Evolutionary conservation across 2,329 filamentous ascomycete species (phyloP).

Genomic region (Elsinoe necatrix): DNA sequence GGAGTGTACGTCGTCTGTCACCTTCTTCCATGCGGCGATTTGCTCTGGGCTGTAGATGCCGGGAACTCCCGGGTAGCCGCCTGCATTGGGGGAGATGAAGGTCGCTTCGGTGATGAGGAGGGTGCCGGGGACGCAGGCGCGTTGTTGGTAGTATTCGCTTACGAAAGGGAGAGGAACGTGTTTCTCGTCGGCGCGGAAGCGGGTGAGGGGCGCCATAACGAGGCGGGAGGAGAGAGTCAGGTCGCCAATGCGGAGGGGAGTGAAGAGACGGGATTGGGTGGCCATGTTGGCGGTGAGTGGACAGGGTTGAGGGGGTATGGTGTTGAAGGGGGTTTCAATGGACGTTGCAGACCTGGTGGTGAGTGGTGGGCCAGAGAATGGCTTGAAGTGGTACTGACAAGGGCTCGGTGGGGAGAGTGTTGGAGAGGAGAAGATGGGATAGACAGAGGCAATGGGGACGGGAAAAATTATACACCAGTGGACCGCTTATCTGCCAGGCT

Average conservation of each 20-base stretch:
- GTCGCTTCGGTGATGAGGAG: slow-evolving; percentile 53
- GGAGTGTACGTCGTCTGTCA: slow-evolving; percentile 55
- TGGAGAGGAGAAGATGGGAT: too few relatives aligned
- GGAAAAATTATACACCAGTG: background rate
- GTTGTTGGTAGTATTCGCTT: slow-evolving; percentile 19
- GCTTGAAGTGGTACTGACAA: background rate
- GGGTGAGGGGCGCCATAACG: slow-evolving; percentile 51
- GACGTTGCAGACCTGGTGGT: background rate
- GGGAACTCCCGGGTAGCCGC: slow-evolving; percentile 45
- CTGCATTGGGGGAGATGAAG: slow-evolving; percentile 40
- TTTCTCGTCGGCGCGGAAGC: slow-evolving; percentile 39
- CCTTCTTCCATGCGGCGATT: slow-evolving; percentile 50
- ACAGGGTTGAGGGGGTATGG: background rate
- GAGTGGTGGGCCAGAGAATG: background rate
- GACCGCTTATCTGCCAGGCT: background rate
- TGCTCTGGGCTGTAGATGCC: slow-evolving; percentile 52
- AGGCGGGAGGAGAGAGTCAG: slow-evolving; percentile 40
- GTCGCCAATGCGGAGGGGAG: slow-evolving; percentile 36
- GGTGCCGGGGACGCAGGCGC: slow-evolving; percentile 38
- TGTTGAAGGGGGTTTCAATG: too few relatives aligned
- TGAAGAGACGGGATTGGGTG: slow-evolving; percentile 26
- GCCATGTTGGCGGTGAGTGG: background rate
- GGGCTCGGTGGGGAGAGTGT: background rate
- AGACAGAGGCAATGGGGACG: too few relatives aligned
- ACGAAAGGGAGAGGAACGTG: slow-evolving; percentile 34